phyloP scores from a whole-genome alignment of 352 stramenopile species.

The Phytophthora aleatoria region DNA sequence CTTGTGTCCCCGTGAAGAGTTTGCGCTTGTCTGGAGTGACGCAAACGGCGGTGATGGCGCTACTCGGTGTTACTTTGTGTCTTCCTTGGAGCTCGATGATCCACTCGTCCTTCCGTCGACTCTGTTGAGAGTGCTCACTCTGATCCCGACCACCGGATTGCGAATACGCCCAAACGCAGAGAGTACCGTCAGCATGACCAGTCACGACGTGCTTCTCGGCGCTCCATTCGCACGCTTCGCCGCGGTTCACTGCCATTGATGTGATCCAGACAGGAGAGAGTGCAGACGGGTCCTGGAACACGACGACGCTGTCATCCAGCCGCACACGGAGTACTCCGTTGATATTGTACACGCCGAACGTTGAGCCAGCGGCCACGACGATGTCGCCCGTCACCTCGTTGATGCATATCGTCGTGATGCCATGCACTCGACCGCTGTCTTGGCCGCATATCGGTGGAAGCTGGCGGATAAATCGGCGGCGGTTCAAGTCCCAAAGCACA shows the following conservation, averaged over 20 bases:
- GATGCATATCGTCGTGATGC: constrained; percentile 59
- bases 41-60: constrained; percentile 54
- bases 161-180: constrained; percentile 72
- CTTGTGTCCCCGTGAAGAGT: constrained; percentile 62
- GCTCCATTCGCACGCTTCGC: constrained; percentile 61
- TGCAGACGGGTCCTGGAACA: constrained; percentile 47
- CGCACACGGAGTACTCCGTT: constrained; percentile 62
- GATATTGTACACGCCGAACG: constrained; percentile 71
- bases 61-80: constrained; percentile 46
- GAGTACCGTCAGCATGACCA: constrained; percentile 59
- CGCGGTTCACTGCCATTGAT: constrained; percentile 52
- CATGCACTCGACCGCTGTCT: not conserved
- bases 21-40: constrained; percentile 63
- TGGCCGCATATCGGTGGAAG: constrained; percentile 33
- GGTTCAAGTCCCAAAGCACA: constrained; percentile 79
- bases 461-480: constrained; percentile 55
- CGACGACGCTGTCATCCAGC: constrained; percentile 50
- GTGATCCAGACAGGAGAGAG: constrained; percentile 45
- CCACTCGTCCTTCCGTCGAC: constrained; percentile 45
- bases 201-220: constrained; percentile 69
- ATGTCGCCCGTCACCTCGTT: constrained; percentile 74
- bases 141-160: constrained; percentile 34
- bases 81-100: constrained; percentile 56
- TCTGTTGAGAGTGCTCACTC: constrained; percentile 12
- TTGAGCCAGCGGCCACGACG: constrained; percentile 45